Conservation (phyloP, 2,329 filamentous ascomycete species). For the Scorias spongiosa region DNA sequence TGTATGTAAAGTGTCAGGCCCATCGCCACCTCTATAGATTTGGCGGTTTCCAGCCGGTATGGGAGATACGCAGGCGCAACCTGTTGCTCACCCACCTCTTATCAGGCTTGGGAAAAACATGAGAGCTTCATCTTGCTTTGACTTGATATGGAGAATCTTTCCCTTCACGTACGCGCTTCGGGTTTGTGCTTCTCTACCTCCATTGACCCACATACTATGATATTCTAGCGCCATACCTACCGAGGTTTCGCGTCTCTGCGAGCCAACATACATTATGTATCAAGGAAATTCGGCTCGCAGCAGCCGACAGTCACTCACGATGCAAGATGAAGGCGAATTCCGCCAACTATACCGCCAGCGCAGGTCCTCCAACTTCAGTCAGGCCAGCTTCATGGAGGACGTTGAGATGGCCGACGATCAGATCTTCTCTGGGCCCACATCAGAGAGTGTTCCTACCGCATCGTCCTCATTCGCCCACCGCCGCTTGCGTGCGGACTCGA, state of each 20-base stretch:
- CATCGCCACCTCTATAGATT: too few species aligned
- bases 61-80: too few species aligned
- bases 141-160: too few species aligned
- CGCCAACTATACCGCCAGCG: neutral
- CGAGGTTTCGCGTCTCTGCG: neutral
- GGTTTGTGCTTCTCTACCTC: too few species aligned
- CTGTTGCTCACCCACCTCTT: too few species aligned
- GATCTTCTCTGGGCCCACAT: slow-evolving; percentile 82
- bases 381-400: slow-evolving; percentile 72
- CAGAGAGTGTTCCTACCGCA: slow-evolving; percentile 90
- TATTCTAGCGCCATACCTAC: too few species aligned
- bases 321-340: neutral
- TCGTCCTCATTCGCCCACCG: slow-evolving; percentile 84
- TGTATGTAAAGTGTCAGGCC: too few species aligned
- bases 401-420: slow-evolving; percentile 99
- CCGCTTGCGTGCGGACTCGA: slow-evolving; percentile 65
- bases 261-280: neutral
- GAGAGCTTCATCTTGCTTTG: too few species aligned
- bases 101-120: too few species aligned
- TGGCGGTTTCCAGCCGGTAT: too few species aligned
- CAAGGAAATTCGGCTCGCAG: neutral
- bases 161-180: too few species aligned
- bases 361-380: slow-evolving; percentile 5
- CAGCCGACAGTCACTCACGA: neutral
- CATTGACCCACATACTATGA: too few species aligned